phyloP scores from a whole-genome alignment of 2,329 filamentous ascomycete species.

The Aspergillus uvarum region DNA sequence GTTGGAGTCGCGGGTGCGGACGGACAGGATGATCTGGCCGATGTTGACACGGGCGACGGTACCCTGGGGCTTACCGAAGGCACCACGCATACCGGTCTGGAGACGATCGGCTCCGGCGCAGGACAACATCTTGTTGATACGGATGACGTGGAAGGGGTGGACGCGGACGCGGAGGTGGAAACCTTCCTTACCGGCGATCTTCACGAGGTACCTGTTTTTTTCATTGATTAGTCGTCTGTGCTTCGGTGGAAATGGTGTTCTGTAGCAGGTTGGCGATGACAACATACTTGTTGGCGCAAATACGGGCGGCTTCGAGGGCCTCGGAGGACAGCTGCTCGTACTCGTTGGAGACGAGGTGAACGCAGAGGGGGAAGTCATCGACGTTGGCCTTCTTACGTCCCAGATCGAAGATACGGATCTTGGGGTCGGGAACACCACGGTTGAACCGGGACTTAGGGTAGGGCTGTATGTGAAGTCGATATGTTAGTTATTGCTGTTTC shows the following conservation, averaged over 20 bases:
- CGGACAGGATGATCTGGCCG: conserved; percentile 95
- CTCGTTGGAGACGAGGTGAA: conserved; percentile 99
- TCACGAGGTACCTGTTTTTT: conserved; percentile 61
- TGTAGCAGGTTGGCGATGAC: conserved; percentile 23
- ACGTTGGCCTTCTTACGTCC: conserved; percentile 98
- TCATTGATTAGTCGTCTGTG: neutral
- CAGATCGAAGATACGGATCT: conserved; percentile 97
- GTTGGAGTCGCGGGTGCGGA: conserved; percentile 95
- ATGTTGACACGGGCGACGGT: conserved; percentile 99
- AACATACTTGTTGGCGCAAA: conserved; percentile 97
- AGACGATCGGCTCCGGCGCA: conserved; percentile 99
- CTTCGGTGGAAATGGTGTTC: conserved; percentile 22
- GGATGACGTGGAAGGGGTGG: conserved; percentile 99
- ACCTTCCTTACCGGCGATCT: conserved; percentile 68
- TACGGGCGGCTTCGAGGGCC: conserved; percentile 98
- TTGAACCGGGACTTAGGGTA: conserved; percentile 99
- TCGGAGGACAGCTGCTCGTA: conserved; percentile 99
- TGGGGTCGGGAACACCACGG: conserved; percentile 86
- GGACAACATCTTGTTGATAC: conserved; percentile 99
- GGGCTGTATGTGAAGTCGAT: conserved; percentile 56
- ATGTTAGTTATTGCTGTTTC: conserved; percentile 22
- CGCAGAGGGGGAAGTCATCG: conserved; percentile 98
- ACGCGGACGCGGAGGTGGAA: conserved; percentile 75
- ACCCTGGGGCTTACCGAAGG: conserved; percentile 99
- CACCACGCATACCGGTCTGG: conserved; percentile 99